Evolutionary conservation across 495 filamentous ascomycete genomes (phyloP).

Genomic region (Bryoglossum gracile): DNA sequence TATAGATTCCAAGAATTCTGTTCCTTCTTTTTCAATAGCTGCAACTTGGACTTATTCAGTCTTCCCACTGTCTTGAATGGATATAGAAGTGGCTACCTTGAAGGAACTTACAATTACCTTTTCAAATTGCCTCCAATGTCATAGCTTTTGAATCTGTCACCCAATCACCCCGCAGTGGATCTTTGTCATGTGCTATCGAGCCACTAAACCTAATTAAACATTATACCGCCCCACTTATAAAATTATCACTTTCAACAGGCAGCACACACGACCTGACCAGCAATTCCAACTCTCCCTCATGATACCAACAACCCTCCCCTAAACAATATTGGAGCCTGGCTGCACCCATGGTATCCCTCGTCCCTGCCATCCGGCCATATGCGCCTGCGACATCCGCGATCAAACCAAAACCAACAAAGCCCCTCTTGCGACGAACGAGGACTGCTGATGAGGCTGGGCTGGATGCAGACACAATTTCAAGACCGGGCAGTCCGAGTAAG

Average conservation of each 20-base stretch:
- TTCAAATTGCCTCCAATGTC: no score
- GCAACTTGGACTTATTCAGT: no score
- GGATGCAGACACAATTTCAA: conserved; percentile 35
- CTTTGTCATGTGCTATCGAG: not conserved
- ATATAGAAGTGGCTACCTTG: no score
- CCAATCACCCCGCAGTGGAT: not conserved
- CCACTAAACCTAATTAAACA: no score
- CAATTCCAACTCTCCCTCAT: conserved; percentile 1
- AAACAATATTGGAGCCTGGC: not conserved
- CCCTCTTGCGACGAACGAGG: conserved; percentile 19
- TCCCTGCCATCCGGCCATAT: conserved; percentile 9
- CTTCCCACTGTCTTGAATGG: no score
- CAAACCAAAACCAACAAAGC: conserved; percentile 23
- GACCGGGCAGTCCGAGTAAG: conserved; percentile 50
- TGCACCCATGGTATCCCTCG: conserved; percentile 22
- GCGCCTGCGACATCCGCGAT: conserved; percentile 1
- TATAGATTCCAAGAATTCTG: no score
- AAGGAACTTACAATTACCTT: no score
- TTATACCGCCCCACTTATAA: no score
- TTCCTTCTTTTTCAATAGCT: no score
- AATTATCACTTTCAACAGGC: no score
- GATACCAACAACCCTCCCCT: not conserved
- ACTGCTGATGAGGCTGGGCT: conserved; percentile 33
- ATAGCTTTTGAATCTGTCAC: not conserved
- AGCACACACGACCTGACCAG: no score